Evolutionary conservation across 2,329 filamentous ascomycete species (phyloP).

Genomic region (Alternaria panax): DNA sequence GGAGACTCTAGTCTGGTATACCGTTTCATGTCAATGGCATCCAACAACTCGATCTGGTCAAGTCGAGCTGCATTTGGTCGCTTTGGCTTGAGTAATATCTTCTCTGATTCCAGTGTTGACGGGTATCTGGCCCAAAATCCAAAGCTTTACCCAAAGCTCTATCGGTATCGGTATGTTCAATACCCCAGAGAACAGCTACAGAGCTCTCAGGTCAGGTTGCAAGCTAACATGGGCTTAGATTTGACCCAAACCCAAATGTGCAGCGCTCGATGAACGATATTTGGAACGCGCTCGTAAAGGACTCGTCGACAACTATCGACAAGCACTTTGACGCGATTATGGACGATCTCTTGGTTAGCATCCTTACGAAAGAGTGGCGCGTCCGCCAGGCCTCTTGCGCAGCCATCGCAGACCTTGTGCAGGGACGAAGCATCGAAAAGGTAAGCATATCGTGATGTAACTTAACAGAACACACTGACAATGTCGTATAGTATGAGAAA

Average conservation of each 20-base stretch:
- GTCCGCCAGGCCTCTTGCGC: constrained; percentile 91
- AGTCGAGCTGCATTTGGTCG: constrained; percentile 95
- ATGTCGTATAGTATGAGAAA: constrained; percentile 69
- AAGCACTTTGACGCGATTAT: constrained; percentile 88
- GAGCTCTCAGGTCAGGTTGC: not conserved
- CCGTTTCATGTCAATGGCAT: constrained; percentile 96
- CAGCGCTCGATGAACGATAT: constrained; percentile 97
- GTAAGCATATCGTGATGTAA: constrained; percentile 22
- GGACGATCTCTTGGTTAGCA: constrained; percentile 82
- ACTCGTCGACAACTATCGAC: constrained; percentile 78
- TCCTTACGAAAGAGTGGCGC: constrained; percentile 91
- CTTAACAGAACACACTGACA: constrained; percentile 3
- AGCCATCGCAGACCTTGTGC: constrained; percentile 85
- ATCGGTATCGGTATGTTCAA: constrained; percentile 71
- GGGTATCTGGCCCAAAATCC: constrained; percentile 79
- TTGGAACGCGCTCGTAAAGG: constrained; percentile 95
- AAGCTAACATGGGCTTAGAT: constrained; percentile 53
- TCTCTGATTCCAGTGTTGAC: constrained; percentile 79
- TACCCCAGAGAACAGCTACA: not conserved
- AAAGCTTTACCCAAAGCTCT: constrained; percentile 94
- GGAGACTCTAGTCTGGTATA: constrained; percentile 97
- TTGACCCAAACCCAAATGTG: constrained; percentile 93
- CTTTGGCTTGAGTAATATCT: constrained; percentile 89
- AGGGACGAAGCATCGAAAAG: constrained; percentile 70
- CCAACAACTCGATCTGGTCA: constrained; percentile 96